A percentile compares a stretch with the other conserved stretches of the same genome.
phyloP scores from a whole-genome alignment of 1,139 yeast species.

The Pichia kudriavzevii region DNA sequence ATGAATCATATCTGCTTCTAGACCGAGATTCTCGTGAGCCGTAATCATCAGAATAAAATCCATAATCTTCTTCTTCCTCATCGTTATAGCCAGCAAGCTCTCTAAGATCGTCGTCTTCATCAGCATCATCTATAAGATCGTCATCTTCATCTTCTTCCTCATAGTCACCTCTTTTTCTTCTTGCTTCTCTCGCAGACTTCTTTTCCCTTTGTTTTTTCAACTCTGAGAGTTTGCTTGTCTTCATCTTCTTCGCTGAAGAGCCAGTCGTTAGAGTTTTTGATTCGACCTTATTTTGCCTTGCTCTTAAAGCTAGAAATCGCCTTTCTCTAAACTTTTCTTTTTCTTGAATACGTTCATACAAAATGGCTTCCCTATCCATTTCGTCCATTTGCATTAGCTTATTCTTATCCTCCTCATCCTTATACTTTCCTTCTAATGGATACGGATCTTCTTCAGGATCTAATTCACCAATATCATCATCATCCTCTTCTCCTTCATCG shows the following conservation, averaged over 20 bases:
- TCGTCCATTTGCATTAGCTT: constrained; percentile 72
- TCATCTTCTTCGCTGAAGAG: constrained; percentile 36
- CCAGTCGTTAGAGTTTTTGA: constrained; percentile 26
- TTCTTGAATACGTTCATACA: constrained; percentile 88
- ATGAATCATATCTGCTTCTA: constrained; percentile 21
- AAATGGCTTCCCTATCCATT: constrained; percentile 80
- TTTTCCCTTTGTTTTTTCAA: constrained; percentile 79
- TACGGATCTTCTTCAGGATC: constrained; percentile 58
- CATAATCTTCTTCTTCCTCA: constrained; percentile 21
- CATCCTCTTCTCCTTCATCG: constrained; percentile 26
- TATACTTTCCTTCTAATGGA: constrained; percentile 88
- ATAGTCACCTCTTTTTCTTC: constrained; percentile 26
- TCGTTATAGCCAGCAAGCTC: constrained; percentile 27
- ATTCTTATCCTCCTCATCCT: constrained; percentile 70
- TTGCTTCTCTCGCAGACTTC: constrained; percentile 32
- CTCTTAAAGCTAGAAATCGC: constrained; percentile 73
- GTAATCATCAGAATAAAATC: constrained; percentile 26
- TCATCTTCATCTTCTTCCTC: constrained; percentile 27
- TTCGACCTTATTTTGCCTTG: constrained; percentile 33
- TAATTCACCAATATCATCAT: constrained; percentile 35
- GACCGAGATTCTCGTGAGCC: constrained; percentile 26
- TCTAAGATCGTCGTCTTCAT: constrained; percentile 24
- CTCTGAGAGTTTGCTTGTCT: constrained; percentile 56
- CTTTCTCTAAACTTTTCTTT: constrained; percentile 83
- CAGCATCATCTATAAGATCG: constrained; percentile 43